These are phyloP conservation scores for Aspergillus ellipticus DNA, from an alignment of 495 filamentous ascomycete species.

Conservation along the genomic window DNA sequence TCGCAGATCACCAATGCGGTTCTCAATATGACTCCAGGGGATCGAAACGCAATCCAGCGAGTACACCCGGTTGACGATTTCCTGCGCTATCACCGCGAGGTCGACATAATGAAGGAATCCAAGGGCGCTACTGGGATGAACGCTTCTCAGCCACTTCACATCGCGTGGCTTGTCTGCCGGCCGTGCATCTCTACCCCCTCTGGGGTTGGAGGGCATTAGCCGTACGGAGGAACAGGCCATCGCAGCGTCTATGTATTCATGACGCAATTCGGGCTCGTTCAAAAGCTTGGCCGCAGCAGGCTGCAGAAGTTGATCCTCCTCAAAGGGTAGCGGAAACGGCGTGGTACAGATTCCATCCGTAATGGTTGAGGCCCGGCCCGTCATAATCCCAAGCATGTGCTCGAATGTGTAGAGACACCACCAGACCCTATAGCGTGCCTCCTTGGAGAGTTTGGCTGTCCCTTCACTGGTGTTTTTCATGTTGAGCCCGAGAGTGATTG, in stretches of 20 bases:
- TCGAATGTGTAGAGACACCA: conserved; percentile 63
- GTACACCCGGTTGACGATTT: conserved; percentile 57
- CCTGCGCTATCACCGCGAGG: conserved; percentile 49
- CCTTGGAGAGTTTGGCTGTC: conserved; percentile 52
- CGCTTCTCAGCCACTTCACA: conserved; percentile 27
- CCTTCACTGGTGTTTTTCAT: conserved; percentile 54
- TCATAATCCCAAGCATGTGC: conserved; percentile 57
- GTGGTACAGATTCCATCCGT: conserved; percentile 55
- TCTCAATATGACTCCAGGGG: conserved; percentile 60
- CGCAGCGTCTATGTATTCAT: conserved; percentile 33
- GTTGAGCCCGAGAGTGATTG: conserved; percentile 60
- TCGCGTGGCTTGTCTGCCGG: conserved; percentile 21
- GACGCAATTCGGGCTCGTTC: conserved; percentile 29
- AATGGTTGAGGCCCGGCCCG: conserved; percentile 61
- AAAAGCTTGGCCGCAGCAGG: conserved; percentile 30
- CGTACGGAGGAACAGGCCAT: conserved; percentile 37
- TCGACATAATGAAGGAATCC: conserved; percentile 50
- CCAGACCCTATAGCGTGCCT: conserved; percentile 62
- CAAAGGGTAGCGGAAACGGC: conserved; percentile 56
- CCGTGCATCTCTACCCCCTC: conserved; percentile 24
- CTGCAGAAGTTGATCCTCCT: conserved; percentile 47
- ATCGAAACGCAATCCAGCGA: conserved; percentile 48
- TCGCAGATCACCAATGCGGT: conserved; percentile 49
- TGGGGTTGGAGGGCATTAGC: conserved; percentile 36
- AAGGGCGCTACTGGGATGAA: conserved; percentile 37